Evolutionary conservation across 805 yeast species (phyloP), one percentile per base, ranked within the genome.

Genomic region (Torulaspora indica): DNA sequence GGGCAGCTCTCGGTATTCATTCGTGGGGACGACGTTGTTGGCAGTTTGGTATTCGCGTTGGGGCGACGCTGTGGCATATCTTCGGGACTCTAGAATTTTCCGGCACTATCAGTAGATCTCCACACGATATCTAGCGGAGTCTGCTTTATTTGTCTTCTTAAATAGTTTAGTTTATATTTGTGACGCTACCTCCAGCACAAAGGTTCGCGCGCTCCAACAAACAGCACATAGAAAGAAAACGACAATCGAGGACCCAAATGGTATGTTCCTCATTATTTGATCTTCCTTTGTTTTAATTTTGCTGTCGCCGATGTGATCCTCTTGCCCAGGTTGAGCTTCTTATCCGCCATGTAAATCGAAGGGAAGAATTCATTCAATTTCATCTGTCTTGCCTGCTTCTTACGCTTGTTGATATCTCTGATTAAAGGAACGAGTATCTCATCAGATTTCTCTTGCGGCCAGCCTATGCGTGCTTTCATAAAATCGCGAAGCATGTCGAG

Each of bases 401-500:
- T 70, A 47, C 80, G 77, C 49, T 75, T 73, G 61, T 89, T 89
- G 68, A 89, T 75, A 54, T 83, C 89, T 53, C 81, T 75, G 13
- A 93, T 82, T 43, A 93, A 76, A 2, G 98, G 99, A 14, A 90
- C 73, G 59, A 93, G 68, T 3, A 89, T 81, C 56, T 86, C 90
- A 57, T 91, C 95, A 2, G 87, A 82, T 46, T 78, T 74, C 7
- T 74, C 80, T 55, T 79, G 79, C 2, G 75, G 68, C 97, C 99
- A 95, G 2, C 90, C 89, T 7, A 89, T 79, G 35, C 78, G 78
- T 36, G 67, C 70, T 75, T 76, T 76, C 62, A 93, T 69, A 53
- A 77, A 90, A 0, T 77, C 71, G 24, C 97, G 68, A 40, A 93
- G 68, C 52, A 78, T 79, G 54, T 89, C 97, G 46, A 90, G 65